Conservation (phyloP, 805 yeast species). For the Pichia sporocuriosa region DNA sequence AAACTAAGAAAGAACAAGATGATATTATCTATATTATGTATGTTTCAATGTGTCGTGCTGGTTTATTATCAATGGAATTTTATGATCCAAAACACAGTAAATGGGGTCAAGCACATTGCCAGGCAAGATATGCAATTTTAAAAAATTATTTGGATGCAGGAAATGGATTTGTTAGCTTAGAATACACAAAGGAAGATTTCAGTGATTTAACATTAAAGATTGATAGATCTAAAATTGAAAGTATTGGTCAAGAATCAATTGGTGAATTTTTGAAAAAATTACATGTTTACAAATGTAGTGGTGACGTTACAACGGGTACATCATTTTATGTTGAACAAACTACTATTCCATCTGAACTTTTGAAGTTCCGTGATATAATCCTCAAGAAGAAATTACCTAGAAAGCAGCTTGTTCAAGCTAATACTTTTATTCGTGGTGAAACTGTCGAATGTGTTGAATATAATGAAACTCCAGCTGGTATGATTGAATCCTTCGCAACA, state of each 20-base stretch:
- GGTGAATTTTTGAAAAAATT: conserved; percentile 63
- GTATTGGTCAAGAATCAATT: conserved; percentile 68
- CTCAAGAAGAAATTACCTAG: conserved; percentile 73
- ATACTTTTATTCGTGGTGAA: conserved; percentile 44
- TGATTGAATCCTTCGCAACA: conserved; percentile 72
- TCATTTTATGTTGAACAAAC: conserved; percentile 61
- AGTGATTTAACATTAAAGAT: conserved; percentile 56
- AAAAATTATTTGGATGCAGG: conserved; percentile 66
- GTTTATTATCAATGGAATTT: conserved; percentile 71
- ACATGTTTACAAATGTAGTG: conserved; percentile 76
- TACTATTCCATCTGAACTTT: conserved; percentile 55
- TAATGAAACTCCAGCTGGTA: conserved; percentile 63
- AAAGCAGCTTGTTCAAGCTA: conserved; percentile 78
- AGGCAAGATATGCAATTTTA: conserved; percentile 81
- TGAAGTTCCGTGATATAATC: conserved; percentile 61
- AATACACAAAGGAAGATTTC: conserved; percentile 39
- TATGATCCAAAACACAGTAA: conserved; percentile 78
- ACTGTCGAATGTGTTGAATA: conserved; percentile 60
- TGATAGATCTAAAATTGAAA: conserved; percentile 55
- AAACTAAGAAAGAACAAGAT: conserved; percentile 49
- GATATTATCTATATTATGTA: conserved; percentile 62
- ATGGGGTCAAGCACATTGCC: conserved; percentile 97
- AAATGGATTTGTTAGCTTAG: conserved; percentile 48
- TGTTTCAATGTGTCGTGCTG: conserved; percentile 83
- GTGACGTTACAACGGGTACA: conserved; percentile 59